Conservation (phyloP, 2,329 filamentous ascomycete species). For the Rugonectria rugulosa region DNA sequence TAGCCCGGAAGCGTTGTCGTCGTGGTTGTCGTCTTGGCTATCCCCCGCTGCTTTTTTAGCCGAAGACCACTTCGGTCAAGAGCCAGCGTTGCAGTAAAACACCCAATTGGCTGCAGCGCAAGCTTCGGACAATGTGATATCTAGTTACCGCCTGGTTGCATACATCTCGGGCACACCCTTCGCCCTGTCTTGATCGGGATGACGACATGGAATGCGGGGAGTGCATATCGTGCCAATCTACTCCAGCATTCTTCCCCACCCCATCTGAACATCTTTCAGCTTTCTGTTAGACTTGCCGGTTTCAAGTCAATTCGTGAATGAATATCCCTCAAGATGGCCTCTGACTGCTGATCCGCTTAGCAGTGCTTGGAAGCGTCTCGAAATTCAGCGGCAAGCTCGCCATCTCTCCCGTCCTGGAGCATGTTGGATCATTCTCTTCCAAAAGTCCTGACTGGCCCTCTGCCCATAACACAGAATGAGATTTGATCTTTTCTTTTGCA, state of each 20-base stretch:
- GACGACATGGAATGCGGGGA: slow-evolving; percentile 47
- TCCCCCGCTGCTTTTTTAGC: not conserved
- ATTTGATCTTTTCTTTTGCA: too few relatives aligned
- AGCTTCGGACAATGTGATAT: slow-evolving; percentile 26
- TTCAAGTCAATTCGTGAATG: not conserved
- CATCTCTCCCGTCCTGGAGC: too few relatives aligned
- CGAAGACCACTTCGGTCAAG: slow-evolving; percentile 1
- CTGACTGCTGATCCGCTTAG: too few relatives aligned
- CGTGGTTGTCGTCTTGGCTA: too few relatives aligned
- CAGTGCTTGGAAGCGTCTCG: not conserved
- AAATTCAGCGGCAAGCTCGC: not conserved
- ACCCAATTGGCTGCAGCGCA: slow-evolving; percentile 10
- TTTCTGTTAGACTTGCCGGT: not conserved
- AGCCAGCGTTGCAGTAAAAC: not conserved
- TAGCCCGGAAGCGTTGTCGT: too few relatives aligned
- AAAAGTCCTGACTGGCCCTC: too few relatives aligned
- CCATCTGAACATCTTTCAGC: slow-evolving; percentile 3
- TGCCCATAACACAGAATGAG: too few relatives aligned
- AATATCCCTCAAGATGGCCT: not conserved
- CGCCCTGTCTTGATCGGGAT: slow-evolving; percentile 34
- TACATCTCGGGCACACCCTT: slow-evolving; percentile 34
- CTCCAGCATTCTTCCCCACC: slow-evolving; percentile 19
- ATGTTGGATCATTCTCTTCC: too few relatives aligned
- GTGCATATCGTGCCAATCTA: slow-evolving; percentile 27
- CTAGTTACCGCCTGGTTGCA: slow-evolving; percentile 35